phyloP scores from a whole-genome alignment of 2,329 filamentous ascomycete genomes.

The Paecilomyces dactylethromorphus region DNA sequence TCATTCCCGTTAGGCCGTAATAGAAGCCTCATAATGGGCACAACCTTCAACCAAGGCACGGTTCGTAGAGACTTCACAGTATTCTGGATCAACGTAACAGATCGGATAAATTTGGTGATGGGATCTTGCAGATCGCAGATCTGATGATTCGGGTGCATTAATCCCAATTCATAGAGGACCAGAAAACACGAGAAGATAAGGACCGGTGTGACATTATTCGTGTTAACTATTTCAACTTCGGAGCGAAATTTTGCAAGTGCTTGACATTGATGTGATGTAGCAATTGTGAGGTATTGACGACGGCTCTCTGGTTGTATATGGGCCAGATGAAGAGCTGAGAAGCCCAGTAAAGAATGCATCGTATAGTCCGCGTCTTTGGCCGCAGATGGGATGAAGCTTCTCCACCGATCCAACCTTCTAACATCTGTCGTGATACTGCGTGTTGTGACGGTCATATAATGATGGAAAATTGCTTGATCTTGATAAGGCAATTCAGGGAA shows the following conservation, averaged over 20 bases:
- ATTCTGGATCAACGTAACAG: conserved; percentile 2
- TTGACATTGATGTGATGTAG: conserved; percentile 2
- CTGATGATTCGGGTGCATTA: conserved; percentile 4
- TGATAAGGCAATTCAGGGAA: not conserved
- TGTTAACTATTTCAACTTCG: not conserved
- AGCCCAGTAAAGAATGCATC: conserved; percentile 4
- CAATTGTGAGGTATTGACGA: conserved; percentile 2
- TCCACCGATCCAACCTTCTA: not conserved
- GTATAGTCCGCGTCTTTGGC: conserved; percentile 1
- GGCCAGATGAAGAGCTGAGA: conserved; percentile 5
- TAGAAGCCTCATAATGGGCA: not conserved
- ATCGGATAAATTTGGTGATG: conserved; percentile 2
- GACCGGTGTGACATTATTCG: conserved; percentile 1
- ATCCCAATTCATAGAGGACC: conserved; percentile 4
- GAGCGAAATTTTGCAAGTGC: conserved; percentile 1
- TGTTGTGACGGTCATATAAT: conserved; percentile 4
- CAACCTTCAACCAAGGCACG: not conserved
- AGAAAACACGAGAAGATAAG: conserved; percentile 2
- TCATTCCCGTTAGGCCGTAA: not conserved
- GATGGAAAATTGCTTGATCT: conserved; percentile 3
- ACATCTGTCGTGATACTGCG: conserved; percentile 1
- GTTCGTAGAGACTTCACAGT: not conserved
- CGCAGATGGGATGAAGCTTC: conserved; percentile 2
- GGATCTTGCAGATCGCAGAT: conserved; percentile 1
- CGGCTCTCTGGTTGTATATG: conserved; percentile 2